Percentiles rank a stretch among this genome's conserved stretches.
Evolutionary conservation across 805 yeast species (phyloP).

Genomic region (Tetrapisispora taiwanensis): DNA sequence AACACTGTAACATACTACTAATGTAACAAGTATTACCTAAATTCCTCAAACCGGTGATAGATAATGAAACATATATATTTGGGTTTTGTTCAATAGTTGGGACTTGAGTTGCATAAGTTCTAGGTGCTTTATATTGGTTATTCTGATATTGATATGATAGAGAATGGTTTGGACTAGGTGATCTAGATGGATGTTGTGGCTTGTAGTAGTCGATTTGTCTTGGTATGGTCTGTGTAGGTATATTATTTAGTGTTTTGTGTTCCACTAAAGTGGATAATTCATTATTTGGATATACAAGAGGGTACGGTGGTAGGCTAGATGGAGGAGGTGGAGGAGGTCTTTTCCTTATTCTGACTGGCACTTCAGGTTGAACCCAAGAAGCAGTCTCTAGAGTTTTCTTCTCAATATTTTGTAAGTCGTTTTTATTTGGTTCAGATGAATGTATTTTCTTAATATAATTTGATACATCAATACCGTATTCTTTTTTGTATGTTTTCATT

Average conservation of each 20-base stretch:
- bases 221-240: neutral
- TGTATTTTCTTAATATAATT: conserved; percentile 12
- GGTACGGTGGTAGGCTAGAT: conserved; percentile 13
- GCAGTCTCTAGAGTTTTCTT: neutral
- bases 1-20: conserved; percentile 61
- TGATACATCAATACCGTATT: conserved; percentile 17
- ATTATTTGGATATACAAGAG: conserved; percentile 4
- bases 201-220: neutral
- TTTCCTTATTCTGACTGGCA: conserved; percentile 19
- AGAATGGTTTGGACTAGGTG: neutral
- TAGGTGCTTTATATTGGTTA: neutral
- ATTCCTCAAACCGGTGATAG: conserved; percentile 55
- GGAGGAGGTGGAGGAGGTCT: conserved; percentile 26
- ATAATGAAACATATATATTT: conserved; percentile 33
- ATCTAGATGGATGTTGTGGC: neutral
- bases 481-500: conserved; percentile 22
- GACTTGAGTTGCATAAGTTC: conserved; percentile 9
- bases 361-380: conserved; percentile 17
- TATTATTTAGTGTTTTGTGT: conserved; percentile 5
- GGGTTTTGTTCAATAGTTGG: conserved; percentile 33
- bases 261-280: neutral
- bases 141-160: neutral
- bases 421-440: conserved; percentile 1
- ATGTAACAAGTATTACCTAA: conserved; percentile 70
- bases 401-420: neutral